Percentiles rank a stretch among this genome's conserved stretches.
These are phyloP conservation scores for Fusarium fujikuroi DNA, from an alignment of 2,329 filamentous ascomycete species.

Conservation along the genomic window DNA sequence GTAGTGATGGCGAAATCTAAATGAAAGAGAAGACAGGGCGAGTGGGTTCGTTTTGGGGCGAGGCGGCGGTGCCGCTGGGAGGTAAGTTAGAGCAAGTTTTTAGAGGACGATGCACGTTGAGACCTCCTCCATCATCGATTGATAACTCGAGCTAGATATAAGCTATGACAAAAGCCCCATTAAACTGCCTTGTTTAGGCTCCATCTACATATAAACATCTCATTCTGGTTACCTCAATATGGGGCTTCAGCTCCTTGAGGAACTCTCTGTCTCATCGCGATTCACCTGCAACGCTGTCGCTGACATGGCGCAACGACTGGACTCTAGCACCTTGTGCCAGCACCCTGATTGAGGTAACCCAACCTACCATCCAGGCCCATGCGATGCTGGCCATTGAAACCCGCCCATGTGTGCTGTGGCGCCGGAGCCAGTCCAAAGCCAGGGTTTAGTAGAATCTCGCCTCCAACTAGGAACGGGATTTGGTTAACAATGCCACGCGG, in stretches of 20 bases:
- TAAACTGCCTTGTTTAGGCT: constrained; percentile 23
- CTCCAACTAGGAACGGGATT: neutral
- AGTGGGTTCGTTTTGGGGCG: constrained; percentile 36
- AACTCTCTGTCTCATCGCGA: constrained; percentile 8
- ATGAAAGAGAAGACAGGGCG: constrained; percentile 14
- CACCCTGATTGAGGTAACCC: constrained; percentile 31
- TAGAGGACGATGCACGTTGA: constrained; percentile 22
- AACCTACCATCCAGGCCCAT: constrained; percentile 8
- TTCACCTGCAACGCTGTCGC: constrained; percentile 5
- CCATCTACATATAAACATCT: constrained; percentile 9
- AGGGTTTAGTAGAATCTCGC: constrained; percentile 7
- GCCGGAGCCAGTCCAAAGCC: constrained; percentile 12
- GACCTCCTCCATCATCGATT: constrained; percentile 26
- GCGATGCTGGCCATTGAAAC: constrained; percentile 28
- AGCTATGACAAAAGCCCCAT: constrained; percentile 27
- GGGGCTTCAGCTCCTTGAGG: constrained; percentile 33
- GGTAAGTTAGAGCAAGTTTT: constrained; percentile 23
- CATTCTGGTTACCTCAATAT: constrained; percentile 17
- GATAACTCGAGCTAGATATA: constrained; percentile 33
- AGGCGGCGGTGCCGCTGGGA: constrained; percentile 23
- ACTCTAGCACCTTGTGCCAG: constrained; percentile 1
- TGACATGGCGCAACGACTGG: constrained; percentile 13
- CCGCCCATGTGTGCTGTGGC: constrained; percentile 27
- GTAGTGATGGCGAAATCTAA: constrained; percentile 26
- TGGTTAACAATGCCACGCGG: constrained; percentile 29